Conservation (phyloP, 2,329 filamentous ascomycete genomes). For the Nemania serpens region DNA sequence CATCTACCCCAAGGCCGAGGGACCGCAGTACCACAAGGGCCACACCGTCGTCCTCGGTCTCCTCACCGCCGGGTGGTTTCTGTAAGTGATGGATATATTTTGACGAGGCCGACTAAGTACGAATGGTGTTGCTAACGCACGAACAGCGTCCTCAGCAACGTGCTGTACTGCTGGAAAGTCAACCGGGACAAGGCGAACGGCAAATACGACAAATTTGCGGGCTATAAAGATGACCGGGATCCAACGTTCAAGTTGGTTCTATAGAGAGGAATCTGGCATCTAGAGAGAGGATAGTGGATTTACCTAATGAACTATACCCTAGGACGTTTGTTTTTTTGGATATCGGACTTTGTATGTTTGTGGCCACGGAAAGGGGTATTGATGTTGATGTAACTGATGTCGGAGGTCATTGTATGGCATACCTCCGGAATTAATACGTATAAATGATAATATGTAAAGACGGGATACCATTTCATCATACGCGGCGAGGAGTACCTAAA, state of each 20-base stretch:
- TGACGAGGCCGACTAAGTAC: not conserved
- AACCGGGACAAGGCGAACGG: slow-evolving; percentile 65
- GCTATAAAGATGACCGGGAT: slow-evolving; percentile 66
- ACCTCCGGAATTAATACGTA: no score
- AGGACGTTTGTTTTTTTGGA: no score
- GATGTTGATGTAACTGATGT: no score
- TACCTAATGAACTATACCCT: no score
- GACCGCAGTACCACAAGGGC: slow-evolving; percentile 62
- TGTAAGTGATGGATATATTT: slow-evolving; percentile 52
- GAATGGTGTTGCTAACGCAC: slow-evolving; percentile 25
- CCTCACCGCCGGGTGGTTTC: slow-evolving; percentile 65
- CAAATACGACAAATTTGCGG: slow-evolving; percentile 61
- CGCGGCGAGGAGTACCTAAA: no score
- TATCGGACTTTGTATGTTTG: not conserved
- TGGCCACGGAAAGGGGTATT: no score
- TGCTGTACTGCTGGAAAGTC: slow-evolving; percentile 65
- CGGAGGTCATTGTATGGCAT: no score
- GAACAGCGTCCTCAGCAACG: slow-evolving; percentile 60
- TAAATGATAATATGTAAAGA: no score
- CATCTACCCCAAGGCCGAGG: slow-evolving; percentile 61
- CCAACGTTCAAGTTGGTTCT: slow-evolving; percentile 65
- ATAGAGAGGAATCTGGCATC: slow-evolving; percentile 41
- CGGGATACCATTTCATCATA: no score
- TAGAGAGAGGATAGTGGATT: no score
- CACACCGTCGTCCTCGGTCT: slow-evolving; percentile 66